Evolutionary conservation across 306 rosid species (phyloP).

Genomic region (Cucumis sativus): Cucumber_9930_V3 NC_026659.2:17171001-17171500

Average conservation of each 20-base stretch:
- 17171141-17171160: no score
- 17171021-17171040: no score
- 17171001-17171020: no score
- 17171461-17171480: conserved; percentile 61
- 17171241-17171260: no score
- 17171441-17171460: conserved; percentile 58
- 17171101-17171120: no score
- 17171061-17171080: no score
- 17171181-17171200: no score
- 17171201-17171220: neutral
- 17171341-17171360: conserved; percentile 72
- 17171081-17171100: no score
- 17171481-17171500: conserved; percentile 79
- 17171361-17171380: conserved; percentile 43
- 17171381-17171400: conserved; percentile 87
- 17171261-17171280: neutral
- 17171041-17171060: no score
- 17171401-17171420: conserved; percentile 64
- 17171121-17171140: no score
- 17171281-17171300: neutral
- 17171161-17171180: no score
- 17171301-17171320: neutral
- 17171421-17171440: conserved; percentile 57
- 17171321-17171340: conserved; percentile 28
- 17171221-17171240: neutral